Evolutionary conservation across 257 asterid species (phyloP), one percentile per base, ranked within the genome.

Genomic region (Eustoma russellianum): DNA sequence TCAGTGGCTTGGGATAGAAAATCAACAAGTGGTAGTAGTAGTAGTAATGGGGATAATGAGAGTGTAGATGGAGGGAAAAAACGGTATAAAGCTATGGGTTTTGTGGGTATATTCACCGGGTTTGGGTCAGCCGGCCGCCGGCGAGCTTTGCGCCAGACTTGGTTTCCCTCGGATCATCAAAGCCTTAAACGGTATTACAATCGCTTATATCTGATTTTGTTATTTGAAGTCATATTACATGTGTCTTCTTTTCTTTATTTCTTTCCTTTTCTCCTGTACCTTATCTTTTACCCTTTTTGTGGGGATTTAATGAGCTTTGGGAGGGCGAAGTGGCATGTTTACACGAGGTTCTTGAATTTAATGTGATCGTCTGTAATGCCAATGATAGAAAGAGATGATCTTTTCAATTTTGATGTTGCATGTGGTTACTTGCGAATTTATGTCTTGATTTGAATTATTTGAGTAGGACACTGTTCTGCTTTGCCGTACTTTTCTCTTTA

Each of bases 21-120:
- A 41, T 50, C 67, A 45, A 52, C 76, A 43, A 55, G 38, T 19
- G 66, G 46, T 49, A 16, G 62, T 61, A n/a, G n/a, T n/a, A 56
- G 46, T 57, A 18, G 38, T 47, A 33, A 41, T 43, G 62, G 65
- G 7, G 55, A 12, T 56, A 66, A 16, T 52, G 80, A 65, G 53
- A 18, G 50, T 43, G 53, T 50, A 13, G 75, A 69, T 67, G 77
- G 52, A 60, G 81, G 75, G 65, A 78, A 34, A 7, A 83, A 79
- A 70, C 86, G 97, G 64, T 74, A 72, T 55, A 92, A 92, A 64
- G 86, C 74, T 24, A 92, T 83, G 94, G 97, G 95, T 5, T 88
- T 92, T 62, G 99, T 92, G 41, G 99, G 99, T 49, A 72, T 92
- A 57, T 94, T 82, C 60, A 88, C 99, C 15, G 99, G 99, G 53